These are phyloP conservation scores for Cryptococcus deneoformans DNA, from an alignment of 1,284 basidiomycete genomes.

Conservation along the genomic window DNA sequence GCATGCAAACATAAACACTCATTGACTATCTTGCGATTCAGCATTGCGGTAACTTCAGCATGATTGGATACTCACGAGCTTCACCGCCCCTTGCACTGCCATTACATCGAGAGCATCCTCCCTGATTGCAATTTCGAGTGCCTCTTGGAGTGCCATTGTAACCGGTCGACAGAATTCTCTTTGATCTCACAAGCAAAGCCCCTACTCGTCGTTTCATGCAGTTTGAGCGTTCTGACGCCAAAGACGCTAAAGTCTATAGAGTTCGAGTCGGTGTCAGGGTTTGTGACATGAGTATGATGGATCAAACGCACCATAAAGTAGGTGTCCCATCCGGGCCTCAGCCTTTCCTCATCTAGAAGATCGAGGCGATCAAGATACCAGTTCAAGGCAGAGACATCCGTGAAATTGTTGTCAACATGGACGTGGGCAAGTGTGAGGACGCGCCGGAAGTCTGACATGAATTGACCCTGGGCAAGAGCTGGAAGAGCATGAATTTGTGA, in stretches of 20 bases:
- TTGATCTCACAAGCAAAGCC: conserved; percentile 76
- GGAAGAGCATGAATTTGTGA: conserved; percentile 18
- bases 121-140: conserved; percentile 79
- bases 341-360: conserved; percentile 64
- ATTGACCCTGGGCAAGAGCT: conserved; percentile 4
- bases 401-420: conserved; percentile 69
- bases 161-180: conserved; percentile 90
- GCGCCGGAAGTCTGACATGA: conserved; percentile 38
- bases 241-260: conserved; percentile 71
- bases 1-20: conserved; percentile 96
- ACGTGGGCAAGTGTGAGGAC: conserved; percentile 53
- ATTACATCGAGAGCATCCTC: conserved; percentile 78
- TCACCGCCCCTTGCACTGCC: conserved; percentile 55
- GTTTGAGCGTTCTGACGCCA: conserved; percentile 84
- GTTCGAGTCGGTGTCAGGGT: background rate
- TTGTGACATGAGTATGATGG: background rate
- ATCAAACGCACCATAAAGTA: conserved; percentile 82
- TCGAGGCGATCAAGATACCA: conserved; percentile 66
- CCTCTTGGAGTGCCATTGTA: conserved; percentile 98
- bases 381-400: conserved; percentile 58
- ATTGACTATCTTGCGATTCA: conserved; percentile 49
- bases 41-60: background rate
- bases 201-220: conserved; percentile 98
- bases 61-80: conserved; percentile 43
- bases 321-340: conserved; percentile 86